Evolutionary conservation across 1,284 basidiomycete genomes (phyloP).

Genomic region (Boletus calvinii): DNA sequence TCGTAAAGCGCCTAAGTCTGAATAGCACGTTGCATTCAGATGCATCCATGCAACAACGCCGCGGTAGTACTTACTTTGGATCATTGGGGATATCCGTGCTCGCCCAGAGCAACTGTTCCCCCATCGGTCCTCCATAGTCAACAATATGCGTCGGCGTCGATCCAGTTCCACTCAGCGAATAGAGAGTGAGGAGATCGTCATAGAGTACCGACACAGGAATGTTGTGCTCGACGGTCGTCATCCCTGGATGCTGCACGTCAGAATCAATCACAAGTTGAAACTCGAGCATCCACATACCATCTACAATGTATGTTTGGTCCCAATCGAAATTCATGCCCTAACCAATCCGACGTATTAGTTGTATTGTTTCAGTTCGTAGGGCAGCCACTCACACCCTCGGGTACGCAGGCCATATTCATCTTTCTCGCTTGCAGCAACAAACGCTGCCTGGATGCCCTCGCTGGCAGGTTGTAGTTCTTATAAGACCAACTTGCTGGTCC

Average conservation of each 20-base stretch:
- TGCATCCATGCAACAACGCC: neutral
- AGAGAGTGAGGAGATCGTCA: slow-evolving; percentile 65
- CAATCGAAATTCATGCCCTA: slow-evolving; percentile 74
- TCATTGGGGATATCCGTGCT: slow-evolving; percentile 61
- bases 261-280: neutral
- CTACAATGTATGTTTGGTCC: slow-evolving; percentile 72
- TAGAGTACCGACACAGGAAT: slow-evolving; percentile 63
- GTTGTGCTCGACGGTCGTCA: slow-evolving; percentile 76
- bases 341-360: slow-evolving; percentile 1
- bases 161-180: slow-evolving; percentile 64
- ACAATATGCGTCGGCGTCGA: slow-evolving; percentile 72
- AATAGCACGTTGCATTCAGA: neutral
- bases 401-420: slow-evolving; percentile 67
- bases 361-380: neutral
- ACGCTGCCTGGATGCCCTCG: slow-evolving; percentile 66
- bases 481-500: slow-evolving; percentile 68
- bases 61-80: slow-evolving; percentile 48
- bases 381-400: slow-evolving; percentile 51
- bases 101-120: slow-evolving; percentile 70
- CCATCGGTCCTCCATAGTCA: slow-evolving; percentile 66
- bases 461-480: slow-evolving; percentile 73
- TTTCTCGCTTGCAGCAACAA: slow-evolving; percentile 59
- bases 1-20: slow-evolving; percentile 60
- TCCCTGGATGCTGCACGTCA: slow-evolving; percentile 44
- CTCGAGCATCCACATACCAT: slow-evolving; percentile 44